Base-by-base conservation (phyloP, 768 basidiomycete genomes). In the Lactarius tabidus region DNA sequence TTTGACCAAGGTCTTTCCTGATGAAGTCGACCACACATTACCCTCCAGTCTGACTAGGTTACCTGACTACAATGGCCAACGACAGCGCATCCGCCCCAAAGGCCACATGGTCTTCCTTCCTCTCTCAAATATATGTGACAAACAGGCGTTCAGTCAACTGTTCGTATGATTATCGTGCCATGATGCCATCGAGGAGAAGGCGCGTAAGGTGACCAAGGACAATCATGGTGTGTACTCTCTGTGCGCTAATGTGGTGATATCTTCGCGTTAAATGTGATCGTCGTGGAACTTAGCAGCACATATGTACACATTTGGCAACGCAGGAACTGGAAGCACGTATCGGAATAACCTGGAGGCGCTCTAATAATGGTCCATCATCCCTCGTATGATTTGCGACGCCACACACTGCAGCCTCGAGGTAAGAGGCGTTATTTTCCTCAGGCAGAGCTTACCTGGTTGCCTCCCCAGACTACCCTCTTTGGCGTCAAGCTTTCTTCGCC, bases 281-380 rank as follows among this genome's bases (percentile, higher is more conserved):
- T 18, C 48, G n/a, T 48, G n/a, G 4, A 14, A n/a, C 2, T 20
- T 79, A 90, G 85, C 62, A 75, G 81, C 89, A 10, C 94, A 87
- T 77, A 79, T 85, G 76, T 95, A 93, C 71, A 86, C 87, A 2
- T 83, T 82, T 62, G 90, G 89, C 48, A 90, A 84, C 67, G 92
- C 93, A 33, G 93, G 93, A 1, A 82, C 84, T 3, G 79, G 80
- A 62, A 78, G 81, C 35, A 95, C 93, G 1, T 83, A 89, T 72
- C 77, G 73, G 12, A 84, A 83, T 57, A 95, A 95, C 71, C 79
- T 79, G 38, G 80, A 76, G 45, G 87, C 85, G 2, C 80, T 93
- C 60, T 78, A 84, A 26, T 84, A 79, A 61, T 93, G 82, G 79
- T 82, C 82, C 39, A 89, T 95, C 72, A 78, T 94, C n/a, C 91